Percentiles rank a stretch among this genome's conserved stretches.
Evolutionary conservation across 371 early-diverging fungal genomes (phyloP).

Genomic region (Mortierella sp.): DNA sequence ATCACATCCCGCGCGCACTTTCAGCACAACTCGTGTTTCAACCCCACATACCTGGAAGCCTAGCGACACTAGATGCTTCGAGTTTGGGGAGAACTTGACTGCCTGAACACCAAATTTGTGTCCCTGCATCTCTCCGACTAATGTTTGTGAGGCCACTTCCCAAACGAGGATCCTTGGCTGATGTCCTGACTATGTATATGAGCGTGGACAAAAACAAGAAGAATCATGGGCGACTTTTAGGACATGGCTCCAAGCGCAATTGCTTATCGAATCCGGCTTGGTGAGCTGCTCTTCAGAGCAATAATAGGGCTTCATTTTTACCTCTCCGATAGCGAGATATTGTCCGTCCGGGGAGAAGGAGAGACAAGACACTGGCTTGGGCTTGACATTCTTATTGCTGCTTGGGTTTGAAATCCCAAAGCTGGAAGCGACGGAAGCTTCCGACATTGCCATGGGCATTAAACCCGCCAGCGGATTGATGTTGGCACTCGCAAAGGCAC

Average conservation of each 20-base stretch:
- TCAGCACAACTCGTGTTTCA: too few relatives aligned
- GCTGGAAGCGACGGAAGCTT: conserved; percentile 13
- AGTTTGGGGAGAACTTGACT: conserved; percentile 80
- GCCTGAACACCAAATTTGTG: conserved; percentile 87
- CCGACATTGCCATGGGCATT: conserved; percentile 34
- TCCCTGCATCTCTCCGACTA: conserved; percentile 75
- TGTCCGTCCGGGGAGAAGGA: conserved; percentile 84
- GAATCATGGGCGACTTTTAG: too few relatives aligned
- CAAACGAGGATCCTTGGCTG: conserved; percentile 84
- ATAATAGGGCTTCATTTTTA: too few relatives aligned
- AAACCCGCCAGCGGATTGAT: conserved; percentile 48
- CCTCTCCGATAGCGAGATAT: conserved; percentile 86
- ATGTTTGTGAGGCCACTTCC: conserved; percentile 66
- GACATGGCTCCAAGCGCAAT: too few relatives aligned
- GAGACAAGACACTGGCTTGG: conserved; percentile 80
- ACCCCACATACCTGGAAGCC: conserved; percentile 76
- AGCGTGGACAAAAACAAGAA: neutral
- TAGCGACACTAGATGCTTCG: conserved; percentile 78
- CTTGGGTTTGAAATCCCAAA: conserved; percentile 33
- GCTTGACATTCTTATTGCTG: conserved; percentile 60
- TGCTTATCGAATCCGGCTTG: too few relatives aligned
- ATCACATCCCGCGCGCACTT: too few relatives aligned
- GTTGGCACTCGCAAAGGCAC: conserved; percentile 15
- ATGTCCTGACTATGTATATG: conserved; percentile 75
- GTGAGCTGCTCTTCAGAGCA: too few relatives aligned